phyloP scores from a whole-genome alignment of 2,329 filamentous ascomycete genomes.

The Colletotrichum liaoningense region DNA sequence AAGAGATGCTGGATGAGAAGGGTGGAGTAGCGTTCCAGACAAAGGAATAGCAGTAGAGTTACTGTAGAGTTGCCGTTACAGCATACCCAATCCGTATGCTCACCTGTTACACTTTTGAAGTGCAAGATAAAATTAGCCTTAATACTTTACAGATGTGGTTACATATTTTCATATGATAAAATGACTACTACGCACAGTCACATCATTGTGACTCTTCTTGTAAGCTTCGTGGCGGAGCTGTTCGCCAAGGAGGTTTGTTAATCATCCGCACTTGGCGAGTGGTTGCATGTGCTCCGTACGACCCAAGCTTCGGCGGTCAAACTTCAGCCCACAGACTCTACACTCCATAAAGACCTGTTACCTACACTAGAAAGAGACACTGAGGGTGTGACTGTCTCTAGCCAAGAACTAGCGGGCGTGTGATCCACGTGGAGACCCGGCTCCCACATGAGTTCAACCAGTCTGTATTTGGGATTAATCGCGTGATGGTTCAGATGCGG shows the following conservation, averaged over 20 bases:
- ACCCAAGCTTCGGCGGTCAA: background rate
- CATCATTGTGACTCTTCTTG: background rate
- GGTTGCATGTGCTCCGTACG: too few relatives aligned
- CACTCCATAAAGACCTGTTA: background rate
- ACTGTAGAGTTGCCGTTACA: background rate
- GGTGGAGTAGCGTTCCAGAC: conserved; percentile 1
- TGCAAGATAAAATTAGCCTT: background rate
- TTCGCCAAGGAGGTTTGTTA: background rate
- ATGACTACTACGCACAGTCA: background rate
- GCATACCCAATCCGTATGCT: background rate
- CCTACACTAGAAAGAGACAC: background rate
- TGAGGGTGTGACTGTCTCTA: background rate
- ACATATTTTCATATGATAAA: background rate
- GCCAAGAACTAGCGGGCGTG: background rate
- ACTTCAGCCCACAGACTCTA: background rate
- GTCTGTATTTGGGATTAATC: background rate
- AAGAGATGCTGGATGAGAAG: conserved; percentile 32
- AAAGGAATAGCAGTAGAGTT: background rate
- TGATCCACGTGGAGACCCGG: background rate
- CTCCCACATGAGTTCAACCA: background rate
- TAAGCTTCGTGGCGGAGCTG: background rate
- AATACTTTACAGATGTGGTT: background rate
- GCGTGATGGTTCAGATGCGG: background rate
- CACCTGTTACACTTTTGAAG: background rate
- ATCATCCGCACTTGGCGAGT: background rate